Base-by-base conservation (phyloP, 139 green algal genomes). In the Picochlorum sp. region DNA sequence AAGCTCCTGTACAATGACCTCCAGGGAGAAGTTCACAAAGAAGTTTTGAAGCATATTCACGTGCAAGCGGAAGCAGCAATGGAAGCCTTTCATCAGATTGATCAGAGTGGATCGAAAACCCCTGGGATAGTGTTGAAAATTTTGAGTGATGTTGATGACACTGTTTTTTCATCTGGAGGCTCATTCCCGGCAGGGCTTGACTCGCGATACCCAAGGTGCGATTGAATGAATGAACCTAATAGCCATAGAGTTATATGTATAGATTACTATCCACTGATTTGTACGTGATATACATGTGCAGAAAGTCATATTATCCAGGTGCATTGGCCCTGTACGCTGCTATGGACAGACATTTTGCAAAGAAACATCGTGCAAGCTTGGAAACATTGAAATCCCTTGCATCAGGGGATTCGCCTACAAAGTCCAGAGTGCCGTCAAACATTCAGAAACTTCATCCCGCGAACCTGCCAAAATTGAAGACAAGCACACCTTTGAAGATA, bases 81-180 rank as follows among this genome's bases (percentile, higher is more conserved):
- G 24, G 62, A 57, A 6, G 57, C 56, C 23, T 71, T 75, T n/a
- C 34, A 41, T 11, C 34, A 41, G 1, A 13, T 9, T 54, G 3
- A 4, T 51, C 18, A n/a, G n/a, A 38, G 9, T 45, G 49, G 5
- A 11, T 4, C n/a, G 7, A 18, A n/a, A 21, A 38, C 73, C 3
- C 62, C 65, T 3, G 65, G 71, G 4, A 60, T 71, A 20, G 62
- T 71, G 20, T 75, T 84, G 44, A 84, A 87, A 74, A 66, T 87
- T 4, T 63, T 87, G 50, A 66, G 37, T 20, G 81, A 87, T 18
- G 71, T 87, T 16, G 81, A 87, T 59, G 81, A 87, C 69, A 87
- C 81, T 3, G 60, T 87, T 45, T 78, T 85, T 63, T 69, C 69
- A 67, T 82, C 71, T 6, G 80, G 81, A 1, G 78, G 69, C 2